Evolutionary conservation across 2,329 filamentous ascomycete genomes (phyloP).

Genomic region (Trichoderma semiorbis): DNA sequence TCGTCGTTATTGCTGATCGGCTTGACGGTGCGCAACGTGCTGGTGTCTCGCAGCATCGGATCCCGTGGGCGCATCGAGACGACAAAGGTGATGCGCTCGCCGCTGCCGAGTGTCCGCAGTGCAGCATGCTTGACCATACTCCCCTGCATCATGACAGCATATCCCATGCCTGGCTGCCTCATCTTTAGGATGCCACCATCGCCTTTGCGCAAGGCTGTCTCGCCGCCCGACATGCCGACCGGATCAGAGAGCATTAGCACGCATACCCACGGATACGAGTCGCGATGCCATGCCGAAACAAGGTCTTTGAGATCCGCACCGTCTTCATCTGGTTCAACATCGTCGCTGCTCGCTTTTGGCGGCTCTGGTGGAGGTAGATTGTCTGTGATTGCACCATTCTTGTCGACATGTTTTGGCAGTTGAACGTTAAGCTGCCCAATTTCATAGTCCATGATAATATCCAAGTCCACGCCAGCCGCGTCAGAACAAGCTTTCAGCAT

Average conservation of each 20-base stretch:
- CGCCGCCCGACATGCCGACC: slow-evolving; percentile 44
- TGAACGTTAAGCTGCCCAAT: slow-evolving; percentile 56
- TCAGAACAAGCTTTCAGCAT: slow-evolving; percentile 49
- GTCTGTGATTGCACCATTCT: slow-evolving; percentile 20
- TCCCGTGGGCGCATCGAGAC: slow-evolving; percentile 42
- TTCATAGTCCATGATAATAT: slow-evolving; percentile 55
- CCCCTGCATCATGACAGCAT: slow-evolving; percentile 43
- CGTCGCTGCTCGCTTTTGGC: slow-evolving; percentile 24
- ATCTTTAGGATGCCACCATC: slow-evolving; percentile 27
- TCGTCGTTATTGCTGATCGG: slow-evolving; percentile 27
- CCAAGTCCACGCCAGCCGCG: slow-evolving; percentile 48
- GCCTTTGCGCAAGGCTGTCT: slow-evolving; percentile 28
- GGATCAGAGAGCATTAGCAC: slow-evolving; percentile 50
- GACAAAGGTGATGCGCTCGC: slow-evolving; percentile 46
- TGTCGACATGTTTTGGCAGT: slow-evolving; percentile 21
- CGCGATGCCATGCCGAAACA: slow-evolving; percentile 45
- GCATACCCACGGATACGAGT: slow-evolving; percentile 50
- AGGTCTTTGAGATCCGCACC: slow-evolving; percentile 23
- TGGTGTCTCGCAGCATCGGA: slow-evolving; percentile 39
- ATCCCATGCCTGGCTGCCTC: slow-evolving; percentile 31
- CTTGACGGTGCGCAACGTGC: slow-evolving; percentile 32
- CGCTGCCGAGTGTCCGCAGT: slow-evolving; percentile 36
- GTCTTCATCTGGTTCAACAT: slow-evolving; percentile 22
- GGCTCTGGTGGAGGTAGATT: slow-evolving; percentile 25
- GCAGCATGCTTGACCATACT: slow-evolving; percentile 45